A percentile compares a stretch with the other conserved stretches of the same genome.
phyloP scores from a whole-genome alignment of 768 basidiomycete species.

The Paxillus involutus region DNA sequence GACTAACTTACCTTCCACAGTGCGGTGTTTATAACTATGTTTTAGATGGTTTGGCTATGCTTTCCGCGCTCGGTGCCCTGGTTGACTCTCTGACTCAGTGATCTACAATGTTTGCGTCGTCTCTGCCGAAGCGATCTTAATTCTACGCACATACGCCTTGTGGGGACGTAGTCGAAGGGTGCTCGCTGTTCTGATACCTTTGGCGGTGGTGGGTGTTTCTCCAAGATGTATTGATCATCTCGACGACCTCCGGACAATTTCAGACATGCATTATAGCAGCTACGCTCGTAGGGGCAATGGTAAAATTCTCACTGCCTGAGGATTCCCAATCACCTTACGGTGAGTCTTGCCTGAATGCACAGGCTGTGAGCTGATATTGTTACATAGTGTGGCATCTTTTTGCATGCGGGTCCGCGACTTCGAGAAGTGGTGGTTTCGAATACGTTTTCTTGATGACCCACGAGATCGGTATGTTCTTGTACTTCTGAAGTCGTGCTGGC shows the following conservation, averaged over 20 bases:
- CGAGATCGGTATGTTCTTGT: conserved; percentile 18
- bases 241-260: background rate
- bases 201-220: conserved; percentile 16
- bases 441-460: conserved; percentile 18
- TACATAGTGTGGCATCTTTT: conserved; percentile 21
- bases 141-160: conserved; percentile 27
- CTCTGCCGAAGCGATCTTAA: conserved; percentile 18
- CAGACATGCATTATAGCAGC: conserved; percentile 19
- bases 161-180: conserved; percentile 20
- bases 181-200: conserved; percentile 13
- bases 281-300: conserved; percentile 3
- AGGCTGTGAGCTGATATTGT: background rate
- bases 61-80: background rate
- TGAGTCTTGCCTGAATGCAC: conserved; percentile 9
- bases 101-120: conserved; percentile 15
- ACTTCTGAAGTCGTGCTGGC: background rate
- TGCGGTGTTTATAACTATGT: conserved; percentile 18
- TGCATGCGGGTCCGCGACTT: conserved; percentile 14
- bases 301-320: conserved; percentile 13
- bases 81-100: conserved; percentile 7
- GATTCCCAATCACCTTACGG: conserved; percentile 21
- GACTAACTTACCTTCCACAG: conserved; percentile 5
- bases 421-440: conserved; percentile 13
- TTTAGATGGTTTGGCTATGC: conserved; percentile 13
- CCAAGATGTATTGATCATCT: background rate